phyloP scores from a whole-genome alignment of 2,329 filamentous ascomycete species.

The Pseudogymnoascus sp. region DNA sequence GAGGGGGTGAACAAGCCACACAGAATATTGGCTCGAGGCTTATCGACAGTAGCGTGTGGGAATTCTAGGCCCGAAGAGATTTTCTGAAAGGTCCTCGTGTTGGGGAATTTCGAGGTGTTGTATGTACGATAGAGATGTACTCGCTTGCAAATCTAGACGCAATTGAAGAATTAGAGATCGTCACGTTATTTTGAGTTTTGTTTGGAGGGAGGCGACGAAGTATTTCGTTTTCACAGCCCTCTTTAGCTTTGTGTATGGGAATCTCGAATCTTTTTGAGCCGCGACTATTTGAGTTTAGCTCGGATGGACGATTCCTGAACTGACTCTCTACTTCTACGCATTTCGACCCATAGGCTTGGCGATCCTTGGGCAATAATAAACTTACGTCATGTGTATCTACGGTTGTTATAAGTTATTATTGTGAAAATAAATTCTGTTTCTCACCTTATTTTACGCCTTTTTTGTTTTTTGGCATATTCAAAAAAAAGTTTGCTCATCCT shows the following conservation, averaged over 20 bases:
- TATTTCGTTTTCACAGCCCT: conserved; percentile 8
- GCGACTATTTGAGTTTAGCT: not conserved
- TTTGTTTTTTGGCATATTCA: not conserved
- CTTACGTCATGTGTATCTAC: not conserved
- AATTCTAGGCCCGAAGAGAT: conserved; percentile 6
- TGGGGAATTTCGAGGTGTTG: not conserved
- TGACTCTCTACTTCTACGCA: conserved; percentile 8
- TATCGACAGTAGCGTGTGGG: conserved; percentile 9
- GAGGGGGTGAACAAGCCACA: conserved; percentile 8
- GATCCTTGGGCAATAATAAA: conserved; percentile 1
- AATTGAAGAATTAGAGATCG: not conserved
- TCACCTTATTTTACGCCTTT: not conserved
- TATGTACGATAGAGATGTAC: conserved; percentile 6
- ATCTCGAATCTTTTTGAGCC: conserved; percentile 9
- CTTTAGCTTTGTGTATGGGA: conserved; percentile 7
- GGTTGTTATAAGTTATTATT: not conserved
- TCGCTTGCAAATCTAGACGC: conserved; percentile 1
- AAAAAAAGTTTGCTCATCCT: not conserved
- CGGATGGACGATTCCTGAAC: conserved; percentile 5
- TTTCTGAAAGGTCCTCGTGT: not conserved
- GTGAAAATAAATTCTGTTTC: not conserved
- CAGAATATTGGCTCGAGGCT: conserved; percentile 3
- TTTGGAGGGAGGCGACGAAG: not conserved
- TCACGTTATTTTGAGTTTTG: not conserved
- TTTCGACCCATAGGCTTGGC: not conserved